phyloP scores from a whole-genome alignment of 1,284 basidiomycete genomes.

The Sporisorium iseilematis-ciliati region DNA sequence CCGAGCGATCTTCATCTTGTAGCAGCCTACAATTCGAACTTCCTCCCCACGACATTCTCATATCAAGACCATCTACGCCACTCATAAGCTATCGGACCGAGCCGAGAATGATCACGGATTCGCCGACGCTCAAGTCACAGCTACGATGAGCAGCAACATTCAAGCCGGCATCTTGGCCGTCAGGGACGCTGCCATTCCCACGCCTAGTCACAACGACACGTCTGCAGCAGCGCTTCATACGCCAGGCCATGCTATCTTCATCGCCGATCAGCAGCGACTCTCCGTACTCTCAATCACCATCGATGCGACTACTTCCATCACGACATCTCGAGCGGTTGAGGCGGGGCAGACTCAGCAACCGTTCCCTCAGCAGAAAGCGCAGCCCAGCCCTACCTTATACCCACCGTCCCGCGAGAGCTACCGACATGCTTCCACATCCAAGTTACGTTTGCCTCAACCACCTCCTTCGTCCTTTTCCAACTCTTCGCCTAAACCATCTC shows the following conservation, averaged over 20 bases:
- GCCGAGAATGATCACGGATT: background rate
- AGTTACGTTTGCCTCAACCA: constrained; percentile 14
- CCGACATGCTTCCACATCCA: constrained; percentile 17
- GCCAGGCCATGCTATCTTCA: constrained; percentile 42
- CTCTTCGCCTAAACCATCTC: constrained; percentile 5
- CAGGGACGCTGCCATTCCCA: background rate
- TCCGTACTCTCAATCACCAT: constrained; percentile 46
- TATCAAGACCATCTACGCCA: background rate
- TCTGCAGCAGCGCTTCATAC: constrained; percentile 3
- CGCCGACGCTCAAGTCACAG: background rate
- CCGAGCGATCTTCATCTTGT: too few relatives aligned
- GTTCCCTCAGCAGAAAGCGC: background rate
- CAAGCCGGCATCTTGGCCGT: constrained; percentile 3
- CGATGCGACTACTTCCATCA: constrained; percentile 31
- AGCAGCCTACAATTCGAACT: too few relatives aligned
- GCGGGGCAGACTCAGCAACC: background rate
- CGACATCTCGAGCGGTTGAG: constrained; percentile 4
- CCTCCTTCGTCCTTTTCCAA: constrained; percentile 26
- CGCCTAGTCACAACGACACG: background rate
- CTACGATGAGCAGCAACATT: constrained; percentile 2
- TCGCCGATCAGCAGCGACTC: constrained; percentile 41
- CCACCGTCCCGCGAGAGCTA: constrained; percentile 13
- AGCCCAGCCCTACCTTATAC: background rate
- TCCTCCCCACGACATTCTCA: background rate
- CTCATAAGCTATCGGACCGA: background rate